Evolutionary conservation across 495 filamentous ascomycete species (phyloP), one percentile per base, ranked within the genome.

Genomic region (Aspergillus biplanus): DNA sequence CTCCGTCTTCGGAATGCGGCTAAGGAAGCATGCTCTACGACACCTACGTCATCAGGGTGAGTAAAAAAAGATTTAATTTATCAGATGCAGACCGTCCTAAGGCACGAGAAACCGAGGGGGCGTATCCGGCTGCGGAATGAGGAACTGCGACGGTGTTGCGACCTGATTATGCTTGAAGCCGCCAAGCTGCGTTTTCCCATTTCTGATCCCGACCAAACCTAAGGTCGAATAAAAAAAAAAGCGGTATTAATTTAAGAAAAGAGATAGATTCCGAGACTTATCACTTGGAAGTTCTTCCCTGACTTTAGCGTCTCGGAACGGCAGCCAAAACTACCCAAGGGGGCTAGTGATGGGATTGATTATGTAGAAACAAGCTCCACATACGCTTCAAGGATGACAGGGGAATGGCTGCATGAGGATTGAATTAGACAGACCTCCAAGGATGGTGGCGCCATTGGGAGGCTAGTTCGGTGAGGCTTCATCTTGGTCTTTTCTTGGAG

Each of bases 311-410:
- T 8, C 47, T 18, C 18, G 47, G 47, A 50, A 27, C 16, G 18
- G 47, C 47, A 50, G 47, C n/a, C 47, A 50, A 15, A 39, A 12
- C n/a, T 44, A 27, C 39, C 39, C n/a, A 44, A 32, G 52, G 15
- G 21, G 47, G 15, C 27, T 61, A 33, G 59, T 48, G 34, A 48
- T 21, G 44, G 13, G 13, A 49, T 16, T 3, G 15, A 18, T 33
- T 31, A 48, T 56, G 16, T 49, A 53, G 52, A 62, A 61, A 62
- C 59, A 62, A 62, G 52, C 59, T 62, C 59, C 59, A 56, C 59
- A 34, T 56, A 11, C 39, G 42, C 44, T 32, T 21, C 16, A 50
- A 50, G n/a, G 21, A 8, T 50, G 47, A 50, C 47, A 50, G 47
- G 47, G 16, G 47, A 50, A 27, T 21, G 50, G 50, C 11, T 33